A percentile compares a stretch with the other conserved stretches of the same genome.
These are phyloP conservation scores for Mrakia blollopis DNA, from an alignment of 768 basidiomycete genomes.

Conservation along the genomic window DNA sequence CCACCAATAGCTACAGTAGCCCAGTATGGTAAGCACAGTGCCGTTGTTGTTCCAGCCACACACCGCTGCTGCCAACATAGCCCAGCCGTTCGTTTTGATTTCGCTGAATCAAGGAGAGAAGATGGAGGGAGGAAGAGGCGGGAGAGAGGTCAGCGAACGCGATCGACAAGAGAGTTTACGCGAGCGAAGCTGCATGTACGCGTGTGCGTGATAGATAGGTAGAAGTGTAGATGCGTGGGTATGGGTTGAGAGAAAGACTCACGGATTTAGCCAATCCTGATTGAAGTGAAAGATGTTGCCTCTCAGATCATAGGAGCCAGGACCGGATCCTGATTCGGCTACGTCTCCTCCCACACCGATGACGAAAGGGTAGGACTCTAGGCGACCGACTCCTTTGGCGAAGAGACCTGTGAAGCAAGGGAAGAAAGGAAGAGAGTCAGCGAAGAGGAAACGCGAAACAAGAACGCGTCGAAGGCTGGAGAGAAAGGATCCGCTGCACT, in stretches of 20 bases:
- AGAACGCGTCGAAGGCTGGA: not conserved
- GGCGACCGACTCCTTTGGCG: constrained; percentile 22
- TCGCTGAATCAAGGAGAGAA: not conserved
- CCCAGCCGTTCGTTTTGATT: constrained; percentile 33
- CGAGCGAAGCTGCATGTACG: no score
- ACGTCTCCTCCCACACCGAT: constrained; percentile 25
- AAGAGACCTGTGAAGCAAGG: constrained; percentile 20
- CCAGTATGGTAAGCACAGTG: not conserved
- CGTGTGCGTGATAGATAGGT: not conserved
- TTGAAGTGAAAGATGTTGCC: constrained; percentile 10
- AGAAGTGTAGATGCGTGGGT: not conserved
- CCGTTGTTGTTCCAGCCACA: constrained; percentile 31
- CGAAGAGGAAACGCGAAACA: not conserved
- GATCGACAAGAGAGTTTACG: not conserved
- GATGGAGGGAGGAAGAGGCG: not conserved
- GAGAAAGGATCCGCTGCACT: no score
- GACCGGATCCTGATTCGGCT: constrained; percentile 25
- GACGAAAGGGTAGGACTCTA: constrained; percentile 28
- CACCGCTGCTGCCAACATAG: constrained; percentile 28
- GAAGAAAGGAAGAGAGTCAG: not conserved
- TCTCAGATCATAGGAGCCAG: constrained; percentile 29
- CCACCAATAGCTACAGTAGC: constrained; percentile 25
- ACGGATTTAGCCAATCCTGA: constrained; percentile 10
- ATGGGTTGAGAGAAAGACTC: not conserved
- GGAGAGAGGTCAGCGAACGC: not conserved